Conservation (phyloP, 2,329 filamentous ascomycete genomes). For the Chrysosporium queenslandicum region DNA sequence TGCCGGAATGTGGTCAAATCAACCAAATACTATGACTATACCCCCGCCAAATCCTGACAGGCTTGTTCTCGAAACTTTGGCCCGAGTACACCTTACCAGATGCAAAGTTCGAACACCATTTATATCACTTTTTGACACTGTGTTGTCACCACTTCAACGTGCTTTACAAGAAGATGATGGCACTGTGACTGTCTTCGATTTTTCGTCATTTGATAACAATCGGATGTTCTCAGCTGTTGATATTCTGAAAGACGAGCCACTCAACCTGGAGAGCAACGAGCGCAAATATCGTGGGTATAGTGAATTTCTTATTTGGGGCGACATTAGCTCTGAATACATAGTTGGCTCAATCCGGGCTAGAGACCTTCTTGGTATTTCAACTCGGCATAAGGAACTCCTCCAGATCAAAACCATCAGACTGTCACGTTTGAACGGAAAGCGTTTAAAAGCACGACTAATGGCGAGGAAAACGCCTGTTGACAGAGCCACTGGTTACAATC, state of each 20-base stretch:
- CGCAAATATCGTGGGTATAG: slow-evolving; percentile 22
- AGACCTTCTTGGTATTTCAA: slow-evolving; percentile 19
- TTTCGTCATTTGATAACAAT: slow-evolving; percentile 18
- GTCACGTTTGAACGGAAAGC: not conserved
- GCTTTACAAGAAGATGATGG: slow-evolving; percentile 22
- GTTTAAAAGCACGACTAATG: slow-evolving; percentile 17
- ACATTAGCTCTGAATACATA: slow-evolving; percentile 23
- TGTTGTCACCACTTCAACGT: slow-evolving; percentile 27
- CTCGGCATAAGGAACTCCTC: slow-evolving; percentile 17
- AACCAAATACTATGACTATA: not conserved
- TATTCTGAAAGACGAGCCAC: slow-evolving; percentile 18
- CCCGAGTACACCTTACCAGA: slow-evolving; percentile 23
- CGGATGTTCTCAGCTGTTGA: slow-evolving; percentile 23
- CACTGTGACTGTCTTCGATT: slow-evolving; percentile 26
- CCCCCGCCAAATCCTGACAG: slow-evolving; percentile 12
- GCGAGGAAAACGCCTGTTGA: slow-evolving; percentile 14
- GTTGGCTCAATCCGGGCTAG: slow-evolving; percentile 22
- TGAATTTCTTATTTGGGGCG: slow-evolving; percentile 31
- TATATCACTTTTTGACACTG: slow-evolving; percentile 25
- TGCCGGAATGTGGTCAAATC: slow-evolving; percentile 23
- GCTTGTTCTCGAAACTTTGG: slow-evolving; percentile 18
- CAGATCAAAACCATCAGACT: slow-evolving; percentile 21
- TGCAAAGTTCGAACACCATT: slow-evolving; percentile 23
- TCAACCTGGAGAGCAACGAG: slow-evolving; percentile 15
- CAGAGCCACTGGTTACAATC: slow-evolving; percentile 15